Evolutionary conservation across 257 asterid species (phyloP).

Genomic region (Solanum corneliomulleri): DNA sequence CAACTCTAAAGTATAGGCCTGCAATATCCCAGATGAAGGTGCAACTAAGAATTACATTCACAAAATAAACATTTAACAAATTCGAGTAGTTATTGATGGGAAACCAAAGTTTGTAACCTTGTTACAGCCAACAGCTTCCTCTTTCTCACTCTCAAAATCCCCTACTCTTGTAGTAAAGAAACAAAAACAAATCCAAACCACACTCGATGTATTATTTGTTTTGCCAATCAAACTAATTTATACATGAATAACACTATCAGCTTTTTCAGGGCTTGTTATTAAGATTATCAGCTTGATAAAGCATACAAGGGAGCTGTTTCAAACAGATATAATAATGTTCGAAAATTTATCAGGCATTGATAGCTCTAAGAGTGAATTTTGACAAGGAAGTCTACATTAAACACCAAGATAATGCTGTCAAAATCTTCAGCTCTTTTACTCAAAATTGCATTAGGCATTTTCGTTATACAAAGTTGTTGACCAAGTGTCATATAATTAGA

Average conservation of each 20-base stretch:
- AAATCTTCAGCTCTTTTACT: background rate
- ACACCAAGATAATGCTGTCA: background rate
- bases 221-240: background rate
- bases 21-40: constrained; percentile 1
- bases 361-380: background rate
- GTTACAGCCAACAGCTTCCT: background rate
- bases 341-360: background rate
- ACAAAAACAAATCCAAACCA: background rate
- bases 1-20: constrained; percentile 90
- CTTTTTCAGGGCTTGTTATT: background rate
- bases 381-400: background rate
- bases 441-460: background rate
- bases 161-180: background rate
- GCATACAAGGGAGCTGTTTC: background rate
- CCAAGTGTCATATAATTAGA: background rate
- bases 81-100: background rate
- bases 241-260: background rate
- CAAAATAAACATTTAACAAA: background rate
- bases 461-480: background rate
- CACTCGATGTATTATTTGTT: background rate
- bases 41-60: background rate
- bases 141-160: background rate
- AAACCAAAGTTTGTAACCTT: background rate
- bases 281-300: background rate
- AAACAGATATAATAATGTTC: background rate